A percentile compares a stretch with the other conserved stretches of the same genome.
phyloP scores from a whole-genome alignment of 345 rosid species.

The Eucalyptus tenuipes region DNA sequence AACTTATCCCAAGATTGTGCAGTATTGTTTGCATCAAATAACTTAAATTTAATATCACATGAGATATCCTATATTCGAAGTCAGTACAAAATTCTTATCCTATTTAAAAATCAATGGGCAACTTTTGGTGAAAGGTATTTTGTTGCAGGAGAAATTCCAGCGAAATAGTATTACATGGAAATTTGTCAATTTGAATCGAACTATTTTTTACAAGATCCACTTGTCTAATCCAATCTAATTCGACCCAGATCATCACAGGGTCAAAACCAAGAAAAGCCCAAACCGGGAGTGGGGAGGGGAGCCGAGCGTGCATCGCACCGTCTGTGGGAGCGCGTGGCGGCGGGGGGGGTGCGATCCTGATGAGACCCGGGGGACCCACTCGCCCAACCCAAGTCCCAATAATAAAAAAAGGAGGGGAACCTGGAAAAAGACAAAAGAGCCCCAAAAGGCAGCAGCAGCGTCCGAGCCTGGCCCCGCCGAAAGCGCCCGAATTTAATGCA shows the following conservation, averaged over 20 bases:
- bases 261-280: neutral
- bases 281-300: neutral
- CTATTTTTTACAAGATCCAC: too few species aligned
- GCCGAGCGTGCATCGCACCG: neutral
- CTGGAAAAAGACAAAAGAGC: neutral
- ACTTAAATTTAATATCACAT: neutral
- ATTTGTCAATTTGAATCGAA: too few species aligned
- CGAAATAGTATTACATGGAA: too few species aligned
- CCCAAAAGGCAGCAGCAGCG: neutral
- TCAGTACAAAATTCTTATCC: too few species aligned
- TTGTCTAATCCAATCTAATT: too few species aligned
- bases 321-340: neutral
- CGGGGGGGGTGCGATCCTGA: neutral
- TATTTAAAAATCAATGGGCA: too few species aligned
- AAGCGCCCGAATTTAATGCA: neutral
- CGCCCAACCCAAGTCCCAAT: neutral
- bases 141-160: too few species aligned
- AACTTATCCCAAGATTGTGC: too few species aligned
- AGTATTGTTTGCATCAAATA: too few species aligned
- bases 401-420: fast-evolving
- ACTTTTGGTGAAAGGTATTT: too few species aligned
- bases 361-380: neutral
- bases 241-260: too few species aligned
- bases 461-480: neutral
- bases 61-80: too few species aligned